Conservation (phyloP, 1,284 basidiomycete species). For the Mycosarcoma maydis region DNA sequence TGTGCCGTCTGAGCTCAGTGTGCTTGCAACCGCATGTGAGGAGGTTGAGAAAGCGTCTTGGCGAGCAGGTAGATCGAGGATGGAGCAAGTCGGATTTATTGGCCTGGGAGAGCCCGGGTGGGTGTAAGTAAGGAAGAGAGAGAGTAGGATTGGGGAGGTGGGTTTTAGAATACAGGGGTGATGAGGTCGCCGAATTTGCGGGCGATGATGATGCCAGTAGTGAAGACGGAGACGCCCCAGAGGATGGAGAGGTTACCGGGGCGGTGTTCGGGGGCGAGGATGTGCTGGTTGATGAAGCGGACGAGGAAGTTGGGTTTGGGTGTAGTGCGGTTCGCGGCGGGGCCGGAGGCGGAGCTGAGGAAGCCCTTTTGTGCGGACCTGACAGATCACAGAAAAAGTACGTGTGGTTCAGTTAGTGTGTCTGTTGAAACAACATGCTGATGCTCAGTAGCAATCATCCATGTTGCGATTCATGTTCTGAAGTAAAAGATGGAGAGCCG, state of each 20-base stretch:
- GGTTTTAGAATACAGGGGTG: conserved; percentile 52
- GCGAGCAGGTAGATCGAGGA: no score
- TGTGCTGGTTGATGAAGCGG: conserved; percentile 52
- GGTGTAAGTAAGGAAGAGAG: neutral
- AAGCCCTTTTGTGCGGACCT: conserved; percentile 53
- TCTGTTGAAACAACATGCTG: no score
- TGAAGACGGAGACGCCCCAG: conserved; percentile 60
- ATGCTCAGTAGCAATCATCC: no score
- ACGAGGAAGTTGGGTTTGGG: conserved; percentile 42
- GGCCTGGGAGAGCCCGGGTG: neutral
- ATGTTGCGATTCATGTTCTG: no score
- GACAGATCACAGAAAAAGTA: neutral
- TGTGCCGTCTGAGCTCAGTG: no score
- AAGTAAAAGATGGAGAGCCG: no score
- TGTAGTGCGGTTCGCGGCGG: neutral
- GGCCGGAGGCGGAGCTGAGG: conserved; percentile 13
- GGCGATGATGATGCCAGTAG: conserved; percentile 53
- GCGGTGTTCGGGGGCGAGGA: conserved; percentile 60
- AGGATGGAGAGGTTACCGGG: conserved; percentile 58
- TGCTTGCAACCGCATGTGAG: no score
- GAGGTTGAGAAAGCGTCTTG: no score
- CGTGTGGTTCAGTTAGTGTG: neutral
- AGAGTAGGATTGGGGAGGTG: neutral
- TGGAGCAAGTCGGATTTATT: no score
- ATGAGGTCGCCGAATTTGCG: conserved; percentile 57